Percentiles rank a stretch among this genome's conserved stretches.
These are phyloP conservation scores for Botrytis galanthina DNA, from an alignment of 2,329 filamentous ascomycete genomes.

Conservation along the genomic window DNA sequence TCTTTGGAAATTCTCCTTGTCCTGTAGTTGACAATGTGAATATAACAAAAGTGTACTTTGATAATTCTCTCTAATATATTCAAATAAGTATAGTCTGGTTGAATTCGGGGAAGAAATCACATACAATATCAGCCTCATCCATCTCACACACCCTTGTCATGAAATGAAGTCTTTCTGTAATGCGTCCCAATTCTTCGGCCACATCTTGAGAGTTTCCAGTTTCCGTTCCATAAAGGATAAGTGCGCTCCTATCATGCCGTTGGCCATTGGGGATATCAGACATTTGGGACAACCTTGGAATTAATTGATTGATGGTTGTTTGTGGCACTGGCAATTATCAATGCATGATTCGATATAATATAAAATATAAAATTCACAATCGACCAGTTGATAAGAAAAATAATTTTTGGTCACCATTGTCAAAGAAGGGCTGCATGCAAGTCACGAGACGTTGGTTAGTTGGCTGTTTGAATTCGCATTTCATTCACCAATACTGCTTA, in stretches of 20 bases:
- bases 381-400: neutral
- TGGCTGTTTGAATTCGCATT: neutral
- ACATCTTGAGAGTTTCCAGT: constrained; percentile 93
- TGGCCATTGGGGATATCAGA: constrained; percentile 24
- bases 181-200: constrained; percentile 75
- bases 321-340: neutral
- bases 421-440: neutral
- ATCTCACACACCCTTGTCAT: constrained; percentile 72
- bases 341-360: neutral
- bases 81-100: constrained; percentile 30
- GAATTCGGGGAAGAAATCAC: constrained; percentile 37
- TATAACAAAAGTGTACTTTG: constrained; percentile 59
- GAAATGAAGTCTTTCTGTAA: constrained; percentile 77
- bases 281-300: neutral
- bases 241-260: constrained; percentile 47
- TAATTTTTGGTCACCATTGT: neutral
- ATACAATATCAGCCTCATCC: constrained; percentile 69
- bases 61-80: constrained; percentile 48
- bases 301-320: neutral
- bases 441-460: neutral
- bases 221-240: constrained; percentile 90
- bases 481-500: neutral
- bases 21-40: constrained; percentile 90
- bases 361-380: neutral
- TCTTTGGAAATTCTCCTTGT: constrained; percentile 87